Base-by-base conservation (phyloP, 768 basidiomycete genomes). In the Lentinula guzmanii region DNA sequence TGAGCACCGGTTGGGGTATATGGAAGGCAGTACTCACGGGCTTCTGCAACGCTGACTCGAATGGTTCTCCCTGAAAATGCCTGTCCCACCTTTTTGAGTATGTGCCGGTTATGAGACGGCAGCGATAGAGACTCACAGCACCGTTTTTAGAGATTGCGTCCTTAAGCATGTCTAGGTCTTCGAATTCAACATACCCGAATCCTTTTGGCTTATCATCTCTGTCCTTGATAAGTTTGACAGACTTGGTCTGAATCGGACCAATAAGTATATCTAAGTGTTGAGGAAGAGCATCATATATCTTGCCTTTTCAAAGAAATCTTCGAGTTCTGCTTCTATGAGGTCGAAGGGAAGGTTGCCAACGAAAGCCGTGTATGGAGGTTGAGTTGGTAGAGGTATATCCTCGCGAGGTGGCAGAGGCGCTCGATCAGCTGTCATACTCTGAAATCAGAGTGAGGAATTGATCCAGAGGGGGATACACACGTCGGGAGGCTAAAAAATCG, bases 161-260 rank as follows among this genome's bases (percentile, higher is more conserved):
- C 75, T 95, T 95, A 55, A 98, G 76, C 52, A 85, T 88, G 18
- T 95, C 93, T 61, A 94, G 69, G 57, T 88, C 89, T n/a, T 81
- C 82, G 69, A 98, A 98, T 71, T 99, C 97, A 62, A 98, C 86
- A 72, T 99, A 98, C 37, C 96, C 97, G 75, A 98, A 98, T 0
- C 97, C 97, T 74, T 98, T 98, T 18, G 95, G 93, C 71, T 93
- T 94, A 53, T 95, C 95, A 58, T 95, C 95, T 62, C 86, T 82
- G 67, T 95, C 95, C 70, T 83, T 89, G 74, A 98, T 96, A 63
- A 98, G 91, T 78, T 98, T 95, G 65, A 93, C 83, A 18, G 87
- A 87, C 71, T 90, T 90, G 64, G 87, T 81, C 90, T 93, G 68
- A 21, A 56, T 56, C 39, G 31, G 37, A 31, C 51, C 46, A 34